Evolutionary conservation across 148 eudicot genomes (phyloP), one percentile per base, ranked within the genome.

Genomic region (Persicaria tinctoria): DNA sequence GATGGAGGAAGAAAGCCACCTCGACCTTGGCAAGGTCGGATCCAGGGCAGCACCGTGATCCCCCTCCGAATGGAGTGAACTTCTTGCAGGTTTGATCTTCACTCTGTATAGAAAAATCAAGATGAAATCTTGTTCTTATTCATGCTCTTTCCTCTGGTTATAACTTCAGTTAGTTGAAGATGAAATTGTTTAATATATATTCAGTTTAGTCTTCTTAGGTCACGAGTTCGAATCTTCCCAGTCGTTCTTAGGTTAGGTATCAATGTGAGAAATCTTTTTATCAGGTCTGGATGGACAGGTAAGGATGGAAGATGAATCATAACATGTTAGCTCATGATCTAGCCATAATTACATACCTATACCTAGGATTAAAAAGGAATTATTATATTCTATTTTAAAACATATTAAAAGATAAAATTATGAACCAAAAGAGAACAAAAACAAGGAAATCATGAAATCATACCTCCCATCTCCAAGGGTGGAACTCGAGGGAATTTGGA

Each of bases 401-500:
- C 32, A 18, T 27, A 72, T 17, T 8, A 17, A 16, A 51, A 27
- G 5, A 27, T 5, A 45, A 4, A 49, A 5, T 50, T 44, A 5
- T 45, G 46, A 4, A 23, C 1, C 8, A 45, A 17, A 14, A 44
- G 4, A 68, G 8, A 18, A 57, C 32, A 45, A 27, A 32, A 51
- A 14, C 6, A 44, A 11, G 12, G 14, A 45, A 59, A 51, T n/a
- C 4, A 10, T 56, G 73, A 27, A 44, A 54, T 73, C 44, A 51
- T 82, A 85, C 91, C 91, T 88, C 83, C 87, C 89, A 88, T 88
- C 91, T 86, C 85, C 83, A 84, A 49, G 91, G 91, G 74, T 88
- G 74, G 70, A 88, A 88, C 50, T 88, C 77, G 54, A 73, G 75
- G 27, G 91, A 77, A 73, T 77, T 76, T 51, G 86, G 73, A 86